Base-by-base conservation (phyloP, 768 basidiomycete species). In the Fomitopsis serialis region DNA sequence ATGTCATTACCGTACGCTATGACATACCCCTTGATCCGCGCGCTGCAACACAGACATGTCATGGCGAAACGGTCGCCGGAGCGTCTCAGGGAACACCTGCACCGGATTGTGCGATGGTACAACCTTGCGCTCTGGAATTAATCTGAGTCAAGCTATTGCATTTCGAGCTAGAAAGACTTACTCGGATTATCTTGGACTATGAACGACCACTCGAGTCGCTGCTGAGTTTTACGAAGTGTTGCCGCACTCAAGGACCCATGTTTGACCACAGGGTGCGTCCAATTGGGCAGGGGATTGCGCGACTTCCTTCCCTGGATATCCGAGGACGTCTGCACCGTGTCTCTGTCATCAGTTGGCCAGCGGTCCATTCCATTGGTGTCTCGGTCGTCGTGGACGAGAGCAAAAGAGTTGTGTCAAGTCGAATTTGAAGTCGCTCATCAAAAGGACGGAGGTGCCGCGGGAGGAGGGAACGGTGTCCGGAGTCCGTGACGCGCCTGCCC, bases 321-420 rank as follows among this genome's bases (percentile, higher is more conserved):
- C 22, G 44, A 45, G 42, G 21, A 19, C 37, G n/a, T 52, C 56
- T 54, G 55, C 40, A 40, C 35, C 58, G 65, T 63, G 40, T 51
- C 60, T 66, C 72, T 72, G 61, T 75, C 68, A 74, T 79, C 74
- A 63, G 74, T 69, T 36, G 85, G 86, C 86, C 87, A 89, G 68
- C 73, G 75, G 68, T 84, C 82, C 87, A 89, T 89, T 82, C 83
- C 84, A 87, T 83, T 74, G 69, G 72, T 70, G 46, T 52, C 42
- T 40, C 37, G 7, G 19, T 5, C 37, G 37, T 19, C 7, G 37
- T 40, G 37, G 13, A 15, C 37, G 37, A 17, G 19, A 19, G 19
- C 15, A 17, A 15, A 27, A 27, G 36, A 37, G 44, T 24, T 5
- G n/a, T n/a, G n/a, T n/a, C 44, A 40, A 43, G 42, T 40, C 19